Evolutionary conservation across 2,329 filamentous ascomycete genomes (phyloP), one percentile per base, ranked within the genome.

Genomic region (Claviceps purpurea): DNA sequence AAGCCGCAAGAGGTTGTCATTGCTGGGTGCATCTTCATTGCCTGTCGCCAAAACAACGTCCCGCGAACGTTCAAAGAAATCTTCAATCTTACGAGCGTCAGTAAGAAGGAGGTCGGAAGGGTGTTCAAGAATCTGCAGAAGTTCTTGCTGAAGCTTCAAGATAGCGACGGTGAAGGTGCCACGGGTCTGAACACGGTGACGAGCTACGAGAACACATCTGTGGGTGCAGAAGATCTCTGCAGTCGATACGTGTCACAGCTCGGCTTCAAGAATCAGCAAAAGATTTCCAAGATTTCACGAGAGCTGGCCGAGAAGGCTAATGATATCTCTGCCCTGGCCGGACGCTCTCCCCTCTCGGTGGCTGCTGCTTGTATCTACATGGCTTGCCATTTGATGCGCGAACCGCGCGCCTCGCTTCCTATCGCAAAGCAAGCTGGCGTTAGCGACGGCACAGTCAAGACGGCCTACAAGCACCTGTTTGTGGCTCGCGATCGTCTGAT

Each of bases 361-460:
- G 91, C 94, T 6, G 91, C 90, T 18, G 90, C 93, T 37, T 95
- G 89, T 67, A 96, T 98, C 67, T 98, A 93, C 74, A 93, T 97
- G 82, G 87, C 91, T 4, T 89, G 88, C 34, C 82, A 91, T 62
- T 76, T 97, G 40, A 85, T 95, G 72, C 87, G 84, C 52, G 80
- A 93, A 59, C 75, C 81, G 20, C 87, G 86, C 61, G 75, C 80
- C 6, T 85, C 89, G n/a, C 90, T 90, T 67, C 86, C 94, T 55
- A 96, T 98, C 60, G 87, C 89, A 5, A 68, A 70, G 24, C 84
- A 93, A 18, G 89, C 87, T 1, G 88, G 89, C 58, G 93, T 98
- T 30, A 96, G 89, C 65, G 94, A 98, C 64, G 90, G 93, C 52
- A 98, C 93, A 0, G 95, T 98, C 61, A 90, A 94, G 62, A 94